Conservation (phyloP, 371 early-diverging fungal species). For the Thermomucor indicae-seudaticae region DNA sequence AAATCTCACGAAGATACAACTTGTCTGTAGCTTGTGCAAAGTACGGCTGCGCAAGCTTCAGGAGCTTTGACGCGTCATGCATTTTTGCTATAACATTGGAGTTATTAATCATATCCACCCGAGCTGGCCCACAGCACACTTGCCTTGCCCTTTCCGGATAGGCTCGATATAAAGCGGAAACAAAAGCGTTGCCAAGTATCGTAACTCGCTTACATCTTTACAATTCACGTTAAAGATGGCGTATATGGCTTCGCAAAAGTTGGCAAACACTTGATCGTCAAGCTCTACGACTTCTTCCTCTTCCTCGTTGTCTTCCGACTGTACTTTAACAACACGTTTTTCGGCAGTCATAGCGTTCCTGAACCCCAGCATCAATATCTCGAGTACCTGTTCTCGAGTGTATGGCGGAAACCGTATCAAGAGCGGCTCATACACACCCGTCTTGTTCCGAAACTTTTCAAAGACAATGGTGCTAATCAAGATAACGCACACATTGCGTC, state of each 20-base stretch:
- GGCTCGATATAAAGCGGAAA: constrained; percentile 84
- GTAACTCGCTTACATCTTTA: constrained; percentile 81
- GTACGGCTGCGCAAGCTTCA: constrained; percentile 68
- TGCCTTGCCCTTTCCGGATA: constrained; percentile 65
- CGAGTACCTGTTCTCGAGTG: constrained; percentile 61
- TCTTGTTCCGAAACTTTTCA: constrained; percentile 73
- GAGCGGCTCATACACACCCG: constrained; percentile 63
- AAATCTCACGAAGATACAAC: constrained; percentile 80
- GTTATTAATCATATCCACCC: not conserved
- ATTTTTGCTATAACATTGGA: constrained; percentile 22
- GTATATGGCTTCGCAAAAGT: constrained; percentile 71
- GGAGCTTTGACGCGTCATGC: constrained; percentile 65
- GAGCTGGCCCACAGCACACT: not conserved
- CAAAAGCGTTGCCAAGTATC: constrained; percentile 71
- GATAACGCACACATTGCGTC: constrained; percentile 62
- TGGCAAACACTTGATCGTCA: constrained; percentile 60
- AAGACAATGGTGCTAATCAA: constrained; percentile 72
- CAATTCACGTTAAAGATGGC: constrained; percentile 75
- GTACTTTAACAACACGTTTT: constrained; percentile 6
- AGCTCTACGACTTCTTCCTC: constrained; percentile 12
- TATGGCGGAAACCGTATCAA: constrained; percentile 71
- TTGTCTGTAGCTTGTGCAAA: constrained; percentile 78
- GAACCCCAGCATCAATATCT: constrained; percentile 70
- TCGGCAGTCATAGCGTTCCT: no score
- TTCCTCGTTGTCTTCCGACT: constrained; percentile 13